Conservation (phyloP, 2,329 filamentous ascomycete genomes). For the Parasarocladium wereldwijsianum region DNA sequence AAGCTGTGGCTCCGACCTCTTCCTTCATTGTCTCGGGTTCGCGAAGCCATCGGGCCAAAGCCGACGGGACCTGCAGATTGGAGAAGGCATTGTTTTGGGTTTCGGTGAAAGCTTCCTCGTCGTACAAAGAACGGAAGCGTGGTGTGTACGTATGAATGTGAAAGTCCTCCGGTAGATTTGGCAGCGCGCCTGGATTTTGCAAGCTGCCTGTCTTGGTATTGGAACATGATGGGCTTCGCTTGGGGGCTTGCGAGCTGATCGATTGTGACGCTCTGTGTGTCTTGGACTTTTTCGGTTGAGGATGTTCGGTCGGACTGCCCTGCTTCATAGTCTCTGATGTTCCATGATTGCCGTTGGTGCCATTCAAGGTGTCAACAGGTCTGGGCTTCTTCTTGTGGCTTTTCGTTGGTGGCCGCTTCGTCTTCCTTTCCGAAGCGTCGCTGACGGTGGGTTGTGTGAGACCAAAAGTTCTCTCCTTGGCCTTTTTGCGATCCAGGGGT, state of each 20-base stretch:
- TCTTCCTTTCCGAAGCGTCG: constrained; percentile 49
- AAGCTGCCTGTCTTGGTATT: constrained; percentile 45
- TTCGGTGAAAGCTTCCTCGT: constrained; percentile 42
- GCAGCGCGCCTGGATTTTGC: constrained; percentile 58
- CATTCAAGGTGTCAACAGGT: constrained; percentile 54
- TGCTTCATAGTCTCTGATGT: constrained; percentile 41
- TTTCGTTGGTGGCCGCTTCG: constrained; percentile 63
- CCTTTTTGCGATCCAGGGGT: constrained; percentile 55
- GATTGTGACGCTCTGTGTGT: constrained; percentile 69
- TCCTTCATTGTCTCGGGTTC: constrained; percentile 54
- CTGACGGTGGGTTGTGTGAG: constrained; percentile 27
- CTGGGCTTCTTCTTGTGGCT: constrained; percentile 81
- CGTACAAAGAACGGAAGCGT: constrained; percentile 63
- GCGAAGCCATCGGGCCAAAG: constrained; percentile 64
- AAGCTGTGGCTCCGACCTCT: constrained; percentile 49
- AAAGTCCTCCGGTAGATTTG: constrained; percentile 47
- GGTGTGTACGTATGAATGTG: constrained; percentile 56
- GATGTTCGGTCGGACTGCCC: constrained; percentile 26
- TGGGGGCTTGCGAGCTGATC: constrained; percentile 50
- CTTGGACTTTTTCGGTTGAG: constrained; percentile 68
- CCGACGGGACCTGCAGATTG: constrained; percentile 59
- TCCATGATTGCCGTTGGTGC: constrained; percentile 54
- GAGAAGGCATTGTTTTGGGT: constrained; percentile 64
- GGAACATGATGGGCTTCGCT: constrained; percentile 49
- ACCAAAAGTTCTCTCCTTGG: constrained; percentile 56